These are phyloP conservation scores for Oemleria cerasiformis DNA, from an alignment of 306 rosid species.

Conservation along the genomic window DNA sequence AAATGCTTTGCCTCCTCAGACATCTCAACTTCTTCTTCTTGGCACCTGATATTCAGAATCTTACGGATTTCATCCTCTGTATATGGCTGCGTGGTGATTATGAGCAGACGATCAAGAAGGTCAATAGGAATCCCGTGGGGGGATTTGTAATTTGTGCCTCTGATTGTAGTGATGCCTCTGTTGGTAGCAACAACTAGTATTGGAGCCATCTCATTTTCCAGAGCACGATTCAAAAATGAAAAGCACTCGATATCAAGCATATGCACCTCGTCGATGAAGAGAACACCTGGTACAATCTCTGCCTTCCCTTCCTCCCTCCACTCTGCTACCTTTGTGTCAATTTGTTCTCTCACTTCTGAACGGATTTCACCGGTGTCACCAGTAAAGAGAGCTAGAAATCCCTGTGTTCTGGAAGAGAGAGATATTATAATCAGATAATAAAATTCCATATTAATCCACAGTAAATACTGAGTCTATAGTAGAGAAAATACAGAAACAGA, in stretches of 20 bases:
- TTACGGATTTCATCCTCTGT: conserved; percentile 73
- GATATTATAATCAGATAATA: conserved; percentile 21
- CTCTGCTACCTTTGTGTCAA: conserved; percentile 97
- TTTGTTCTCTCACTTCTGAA: conserved; percentile 97
- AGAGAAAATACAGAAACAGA: not conserved
- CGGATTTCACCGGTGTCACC: conserved; percentile 99
- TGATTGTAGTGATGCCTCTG: conserved; percentile 88
- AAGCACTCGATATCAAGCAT: conserved; percentile 98
- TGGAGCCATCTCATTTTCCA: conserved; percentile 98
- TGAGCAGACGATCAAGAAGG: conserved; percentile 89
- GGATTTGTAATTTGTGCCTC: conserved; percentile 94
- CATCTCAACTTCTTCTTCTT: conserved; percentile 97
- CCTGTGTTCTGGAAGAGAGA: conserved; percentile 71
- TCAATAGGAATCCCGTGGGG: conserved; percentile 95
- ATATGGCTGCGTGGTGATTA: conserved; percentile 87
- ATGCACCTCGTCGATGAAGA: conserved; percentile 94
- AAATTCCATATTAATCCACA: not conserved
- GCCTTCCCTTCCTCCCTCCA: conserved; percentile 99
- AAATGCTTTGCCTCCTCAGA: conserved; percentile 74
- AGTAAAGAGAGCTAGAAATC: conserved; percentile 92
- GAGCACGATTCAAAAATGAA: conserved; percentile 86
- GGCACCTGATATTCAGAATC: conserved; percentile 84
- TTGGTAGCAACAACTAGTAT: conserved; percentile 92
- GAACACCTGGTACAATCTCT: conserved; percentile 94
- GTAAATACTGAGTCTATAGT: not conserved